Percentiles rank a stretch among this genome's conserved stretches.
Evolutionary conservation across 352 stramenopile species (phyloP).

Genomic region (Pythium insidiosum): DNA sequence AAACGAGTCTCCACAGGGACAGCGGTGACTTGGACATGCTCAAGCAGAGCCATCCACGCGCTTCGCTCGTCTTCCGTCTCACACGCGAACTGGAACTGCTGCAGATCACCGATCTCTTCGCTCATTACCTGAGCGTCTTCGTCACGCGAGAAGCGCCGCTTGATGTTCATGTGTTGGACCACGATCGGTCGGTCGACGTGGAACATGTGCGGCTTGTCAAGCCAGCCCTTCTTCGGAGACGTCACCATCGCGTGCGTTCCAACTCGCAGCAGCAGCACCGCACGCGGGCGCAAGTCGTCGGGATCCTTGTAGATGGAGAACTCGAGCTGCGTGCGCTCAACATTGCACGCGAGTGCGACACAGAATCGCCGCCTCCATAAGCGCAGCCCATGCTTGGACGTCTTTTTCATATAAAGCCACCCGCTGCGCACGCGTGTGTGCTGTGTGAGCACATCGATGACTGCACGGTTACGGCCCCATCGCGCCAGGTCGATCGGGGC

Average conservation of each 20-base stretch:
- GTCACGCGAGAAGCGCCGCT: conserved; percentile 14
- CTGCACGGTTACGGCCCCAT: conserved; percentile 30
- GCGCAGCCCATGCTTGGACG: conserved; percentile 2
- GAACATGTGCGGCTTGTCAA: conserved; percentile 36
- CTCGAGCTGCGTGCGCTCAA: conserved; percentile 30
- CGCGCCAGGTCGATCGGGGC: conserved; percentile 51
- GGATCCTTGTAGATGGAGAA: conserved; percentile 41
- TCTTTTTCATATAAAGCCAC: conserved; percentile 41
- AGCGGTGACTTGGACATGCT: not conserved
- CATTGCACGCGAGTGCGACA: conserved; percentile 43
- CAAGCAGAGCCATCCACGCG: conserved; percentile 30
- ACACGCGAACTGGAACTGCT: conserved; percentile 32
- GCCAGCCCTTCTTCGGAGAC: conserved; percentile 14
- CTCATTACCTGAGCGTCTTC: not conserved
- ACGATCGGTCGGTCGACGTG: conserved; percentile 24
- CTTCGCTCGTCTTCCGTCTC: conserved; percentile 22
- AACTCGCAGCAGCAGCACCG: conserved; percentile 34
- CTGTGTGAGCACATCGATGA: conserved; percentile 33
- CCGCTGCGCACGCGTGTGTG: conserved; percentile 39
- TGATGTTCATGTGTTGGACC: conserved; percentile 31
- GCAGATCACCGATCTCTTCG: conserved; percentile 3
- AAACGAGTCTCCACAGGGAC: not conserved
- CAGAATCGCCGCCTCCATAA: conserved; percentile 64
- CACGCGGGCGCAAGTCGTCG: conserved; percentile 23
- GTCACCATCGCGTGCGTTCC: conserved; percentile 16